Evolutionary conservation across 2,329 filamentous ascomycete species (phyloP).

Genomic region (Xylaria sp.): DNA sequence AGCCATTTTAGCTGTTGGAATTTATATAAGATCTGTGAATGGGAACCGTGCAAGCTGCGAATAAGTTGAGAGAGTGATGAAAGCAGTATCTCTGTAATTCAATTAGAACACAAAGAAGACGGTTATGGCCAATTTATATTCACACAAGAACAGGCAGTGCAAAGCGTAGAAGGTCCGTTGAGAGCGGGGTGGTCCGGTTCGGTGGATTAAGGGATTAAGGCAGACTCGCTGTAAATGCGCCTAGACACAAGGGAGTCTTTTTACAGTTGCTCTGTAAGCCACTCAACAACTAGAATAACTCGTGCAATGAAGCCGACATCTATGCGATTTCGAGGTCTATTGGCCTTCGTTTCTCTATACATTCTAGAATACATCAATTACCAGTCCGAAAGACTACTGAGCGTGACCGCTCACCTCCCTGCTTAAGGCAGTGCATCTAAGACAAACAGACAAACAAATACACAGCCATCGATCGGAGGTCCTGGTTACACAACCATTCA

Average conservation of each 20-base stretch:
- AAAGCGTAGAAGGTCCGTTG: background rate
- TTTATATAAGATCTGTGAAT: background rate
- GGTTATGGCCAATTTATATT: constrained; percentile 2
- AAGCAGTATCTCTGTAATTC: background rate
- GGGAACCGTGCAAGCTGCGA: background rate
- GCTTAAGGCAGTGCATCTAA: background rate
- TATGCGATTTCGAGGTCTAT: background rate
- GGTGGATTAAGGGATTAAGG: background rate
- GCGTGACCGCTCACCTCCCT: background rate
- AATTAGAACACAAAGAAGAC: background rate
- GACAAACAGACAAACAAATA: background rate
- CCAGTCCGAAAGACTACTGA: background rate
- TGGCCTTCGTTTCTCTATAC: background rate
- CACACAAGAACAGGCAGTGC: constrained; percentile 13
- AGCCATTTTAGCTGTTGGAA: constrained; percentile 39
- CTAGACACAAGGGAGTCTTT: constrained; percentile 6
- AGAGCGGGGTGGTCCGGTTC: constrained; percentile 4
- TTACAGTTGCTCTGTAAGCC: constrained; percentile 11
- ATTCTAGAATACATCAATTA: background rate
- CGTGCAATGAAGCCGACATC: background rate
- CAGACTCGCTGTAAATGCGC: background rate
- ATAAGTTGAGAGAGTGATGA: background rate
- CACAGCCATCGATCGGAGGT: background rate
- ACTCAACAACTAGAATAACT: background rate
- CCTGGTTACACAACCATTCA: background rate